These are phyloP conservation scores for Pulveroboletus frians DNA, from an alignment of 768 basidiomycete species.

Conservation along the genomic window DNA sequence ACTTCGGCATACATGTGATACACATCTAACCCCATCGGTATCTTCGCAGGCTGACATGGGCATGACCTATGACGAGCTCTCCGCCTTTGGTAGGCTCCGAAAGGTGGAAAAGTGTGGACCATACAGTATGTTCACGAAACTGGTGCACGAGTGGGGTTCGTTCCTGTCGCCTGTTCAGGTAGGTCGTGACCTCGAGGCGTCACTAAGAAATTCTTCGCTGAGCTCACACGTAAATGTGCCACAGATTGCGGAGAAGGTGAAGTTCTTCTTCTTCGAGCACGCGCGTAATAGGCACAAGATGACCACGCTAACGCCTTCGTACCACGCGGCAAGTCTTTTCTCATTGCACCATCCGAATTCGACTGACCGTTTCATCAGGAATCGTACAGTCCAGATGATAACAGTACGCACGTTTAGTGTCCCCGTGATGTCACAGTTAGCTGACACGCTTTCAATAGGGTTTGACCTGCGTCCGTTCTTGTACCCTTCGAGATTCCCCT, in stretches of 20 bases:
- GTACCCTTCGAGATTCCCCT: conserved; percentile 91
- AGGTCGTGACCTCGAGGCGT: conserved; percentile 1
- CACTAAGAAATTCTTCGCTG: not conserved
- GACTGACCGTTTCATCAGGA: conserved; percentile 47
- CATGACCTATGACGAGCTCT: conserved; percentile 98
- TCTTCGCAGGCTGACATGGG: conserved; percentile 85
- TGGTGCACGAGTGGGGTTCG: conserved; percentile 90
- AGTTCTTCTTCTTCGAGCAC: conserved; percentile 94
- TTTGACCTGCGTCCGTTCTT: conserved; percentile 96
- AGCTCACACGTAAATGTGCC: not conserved
- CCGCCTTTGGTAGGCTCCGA: conserved; percentile 85
- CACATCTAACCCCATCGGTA: not conserved
- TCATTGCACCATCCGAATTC: not conserved
- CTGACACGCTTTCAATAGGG: conserved; percentile 41
- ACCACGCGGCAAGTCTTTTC: conserved; percentile 77
- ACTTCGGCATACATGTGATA: not conserved
- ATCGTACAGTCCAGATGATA: conserved; percentile 95
- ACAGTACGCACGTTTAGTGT: conserved; percentile 51
- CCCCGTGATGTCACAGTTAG: too few relatives aligned
- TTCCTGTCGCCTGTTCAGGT: conserved; percentile 81
- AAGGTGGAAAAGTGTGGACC: conserved; percentile 98
- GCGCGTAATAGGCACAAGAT: conserved; percentile 98
- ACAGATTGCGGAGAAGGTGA: conserved; percentile 93
- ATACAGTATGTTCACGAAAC: conserved; percentile 94
- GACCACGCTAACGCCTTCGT: conserved; percentile 91